These are phyloP conservation scores for Chrysopogon serrulatus DNA, from an alignment of 176 grass and related monocot species.

Conservation along the genomic window DNA sequence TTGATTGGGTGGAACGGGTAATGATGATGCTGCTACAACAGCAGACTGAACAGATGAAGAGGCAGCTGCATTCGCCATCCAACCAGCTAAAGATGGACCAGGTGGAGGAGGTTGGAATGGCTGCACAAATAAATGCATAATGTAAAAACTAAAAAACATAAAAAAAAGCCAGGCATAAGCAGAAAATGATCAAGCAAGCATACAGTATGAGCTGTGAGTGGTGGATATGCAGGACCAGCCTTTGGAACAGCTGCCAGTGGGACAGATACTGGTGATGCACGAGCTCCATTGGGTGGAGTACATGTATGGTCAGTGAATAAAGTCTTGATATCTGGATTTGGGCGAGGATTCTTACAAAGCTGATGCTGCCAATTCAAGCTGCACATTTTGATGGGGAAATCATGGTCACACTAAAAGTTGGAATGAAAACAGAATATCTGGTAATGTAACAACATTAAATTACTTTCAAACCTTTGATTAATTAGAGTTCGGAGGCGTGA, in stretches of 20 bases:
- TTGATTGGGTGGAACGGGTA: slow-evolving; percentile 84
- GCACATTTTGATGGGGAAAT: slow-evolving; percentile 24
- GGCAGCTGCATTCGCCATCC: slow-evolving; percentile 77
- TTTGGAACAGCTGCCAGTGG: slow-evolving; percentile 82
- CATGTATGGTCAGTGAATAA: slow-evolving; percentile 94
- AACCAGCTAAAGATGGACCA: slow-evolving; percentile 88
- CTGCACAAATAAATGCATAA: slow-evolving; percentile 30
- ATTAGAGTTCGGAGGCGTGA: slow-evolving; percentile 91
- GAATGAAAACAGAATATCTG: background rate
- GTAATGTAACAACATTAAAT: background rate
- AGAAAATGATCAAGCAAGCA: slow-evolving; percentile 25
- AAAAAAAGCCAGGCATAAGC: background rate
- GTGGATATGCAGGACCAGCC: slow-evolving; percentile 61
- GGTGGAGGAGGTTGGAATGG: slow-evolving; percentile 68
- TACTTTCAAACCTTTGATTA: slow-evolving; percentile 78
- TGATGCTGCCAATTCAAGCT: slow-evolving; percentile 99
- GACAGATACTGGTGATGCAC: slow-evolving; percentile 75
- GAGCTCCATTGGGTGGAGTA: slow-evolving; percentile 64
- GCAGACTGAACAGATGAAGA: slow-evolving; percentile 80
- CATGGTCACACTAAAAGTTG: background rate
- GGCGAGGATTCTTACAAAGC: slow-evolving; percentile 91
- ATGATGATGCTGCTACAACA: slow-evolving; percentile 66
- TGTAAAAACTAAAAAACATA: slow-evolving; percentile 24
- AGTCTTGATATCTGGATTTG: slow-evolving; percentile 98
- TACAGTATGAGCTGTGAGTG: slow-evolving; percentile 69